Base-by-base conservation (phyloP, 306 rosid genomes). In the Malus sylvestris region DNA sequence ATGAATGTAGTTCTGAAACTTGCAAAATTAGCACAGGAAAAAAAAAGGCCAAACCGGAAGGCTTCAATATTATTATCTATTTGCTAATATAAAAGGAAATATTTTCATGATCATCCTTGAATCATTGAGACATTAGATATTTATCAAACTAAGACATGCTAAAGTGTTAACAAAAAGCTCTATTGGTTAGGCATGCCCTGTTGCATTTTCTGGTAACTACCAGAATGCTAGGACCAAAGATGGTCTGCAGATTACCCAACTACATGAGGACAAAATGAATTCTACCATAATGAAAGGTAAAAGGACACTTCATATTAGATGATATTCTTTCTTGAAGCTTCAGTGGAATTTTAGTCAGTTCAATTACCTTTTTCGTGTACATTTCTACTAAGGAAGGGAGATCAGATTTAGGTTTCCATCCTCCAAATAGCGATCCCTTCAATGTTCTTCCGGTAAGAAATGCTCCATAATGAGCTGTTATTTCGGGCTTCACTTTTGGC, bases 341-440 rank as follows among this genome's bases (percentile, higher is more conserved):
- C 6, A 23, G 27, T 72, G 76, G 42, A 60, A 40, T 49, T 25
- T 72, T 29, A 38, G 53, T 65, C 52, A 22, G 16, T 49, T 49
- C 55, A 15, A 23, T 82, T 80, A 92, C 98, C 97, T 95, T 95
- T 60, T 86, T 89, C 23, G 75, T 72, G 80, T 92, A 95, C 89
- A 90, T 92, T 76, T 92, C 97, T 32, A 95, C 91, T 66, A 95
- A 79, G 38, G 91, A 89, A 78, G 98, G 98, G 19, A 95, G 88
- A 81, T 92, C 92, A 64, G 98, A 86, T 87, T 95, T 95, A 45
- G 98, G 98, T 85, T 82, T 95, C 98, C 97, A 95, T 79, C 98
- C 98, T 73, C 98, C 98, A 84, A 88, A 90, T 60, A 92, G 83
- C 68, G 97, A 72, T 53, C 98, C 98, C 85, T 88, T 92, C 81